Percentiles rank a stretch among this genome's conserved stretches.
phyloP scores from a whole-genome alignment of 768 basidiomycete genomes.

The Hericium alpestre region DNA sequence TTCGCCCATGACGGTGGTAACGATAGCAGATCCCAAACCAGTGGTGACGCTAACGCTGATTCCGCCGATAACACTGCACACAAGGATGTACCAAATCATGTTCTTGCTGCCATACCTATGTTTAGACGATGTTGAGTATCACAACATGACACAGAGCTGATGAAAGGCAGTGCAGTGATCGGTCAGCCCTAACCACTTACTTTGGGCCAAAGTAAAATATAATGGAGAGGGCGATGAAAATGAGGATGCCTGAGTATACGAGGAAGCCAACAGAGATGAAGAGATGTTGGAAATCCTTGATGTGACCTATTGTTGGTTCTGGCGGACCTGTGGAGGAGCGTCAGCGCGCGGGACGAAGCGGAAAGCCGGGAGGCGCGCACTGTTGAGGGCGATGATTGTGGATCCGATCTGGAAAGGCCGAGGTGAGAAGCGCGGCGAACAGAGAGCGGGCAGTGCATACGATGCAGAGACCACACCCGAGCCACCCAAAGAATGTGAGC shows the following conservation, averaged over 20 bases:
- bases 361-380: constrained; percentile 22
- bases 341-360: constrained; percentile 2
- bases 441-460: constrained; percentile 31
- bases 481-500: constrained; percentile 93
- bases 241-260: constrained; percentile 52
- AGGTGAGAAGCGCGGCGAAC: not conserved
- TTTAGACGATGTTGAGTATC: not conserved
- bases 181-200: constrained; percentile 25
- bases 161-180: not conserved
- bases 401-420: constrained; percentile 54
- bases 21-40: constrained; percentile 85
- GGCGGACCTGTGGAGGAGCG: constrained; percentile 40
- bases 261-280: constrained; percentile 83
- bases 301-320: constrained; percentile 61
- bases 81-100: constrained; percentile 91
- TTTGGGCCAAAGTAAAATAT: constrained; percentile 76
- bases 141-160: not conserved
- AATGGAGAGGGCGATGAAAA: constrained; percentile 55
- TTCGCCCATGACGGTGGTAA: constrained; percentile 62
- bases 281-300: constrained; percentile 60
- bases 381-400: constrained; percentile 85
- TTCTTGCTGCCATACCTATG: constrained; percentile 74
- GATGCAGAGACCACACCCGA: constrained; percentile 87
- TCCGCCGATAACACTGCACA: constrained; percentile 96
- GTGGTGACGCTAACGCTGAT: constrained; percentile 91